A percentile compares a stretch with the other conserved stretches of the same genome.
Evolutionary conservation across 495 filamentous ascomycete genomes (phyloP).

Genomic region (Penicillium bovifimosum): DNA sequence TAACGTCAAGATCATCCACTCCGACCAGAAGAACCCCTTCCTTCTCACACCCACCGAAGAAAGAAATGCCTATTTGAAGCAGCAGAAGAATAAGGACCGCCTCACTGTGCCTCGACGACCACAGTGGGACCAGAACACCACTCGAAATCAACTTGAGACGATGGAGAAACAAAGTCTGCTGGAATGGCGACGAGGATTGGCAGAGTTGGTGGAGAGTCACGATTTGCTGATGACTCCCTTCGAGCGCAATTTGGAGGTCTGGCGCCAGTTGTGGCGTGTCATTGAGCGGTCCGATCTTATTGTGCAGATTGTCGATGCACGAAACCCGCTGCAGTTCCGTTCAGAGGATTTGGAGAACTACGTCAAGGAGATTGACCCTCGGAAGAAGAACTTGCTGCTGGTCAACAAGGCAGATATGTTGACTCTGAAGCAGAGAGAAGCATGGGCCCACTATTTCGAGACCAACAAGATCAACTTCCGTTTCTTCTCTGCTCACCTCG

Average conservation of each 20-base stretch:
- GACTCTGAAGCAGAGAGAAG: conserved; percentile 74
- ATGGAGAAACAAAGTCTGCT: conserved; percentile 77
- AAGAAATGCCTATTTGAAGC: conserved; percentile 67
- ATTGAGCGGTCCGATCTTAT: conserved; percentile 95
- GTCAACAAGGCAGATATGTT: conserved; percentile 99
- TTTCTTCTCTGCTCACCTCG: conserved; percentile 92
- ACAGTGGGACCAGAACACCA: conserved; percentile 80
- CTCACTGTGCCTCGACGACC: conserved; percentile 90
- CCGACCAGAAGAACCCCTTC: conserved; percentile 91
- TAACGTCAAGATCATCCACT: conserved; percentile 97
- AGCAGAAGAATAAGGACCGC: conserved; percentile 65
- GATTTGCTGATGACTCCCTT: conserved; percentile 98
- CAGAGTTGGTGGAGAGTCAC: conserved; percentile 85
- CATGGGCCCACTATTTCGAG: conserved; percentile 88
- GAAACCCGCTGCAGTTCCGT: conserved; percentile 90
- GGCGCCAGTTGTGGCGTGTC: conserved; percentile 97
- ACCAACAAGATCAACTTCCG: conserved; percentile 74
- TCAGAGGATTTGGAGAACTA: conserved; percentile 91
- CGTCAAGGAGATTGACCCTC: conserved; percentile 82
- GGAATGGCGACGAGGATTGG: conserved; percentile 84
- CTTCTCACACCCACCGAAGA: conserved; percentile 87
- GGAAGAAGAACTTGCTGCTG: conserved; percentile 86
- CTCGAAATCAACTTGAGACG: conserved; percentile 70
- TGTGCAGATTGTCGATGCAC: conserved; percentile 97
- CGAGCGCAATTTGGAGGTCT: conserved; percentile 95